Base-by-base conservation (phyloP, 179 eudicot genomes). In the Beta macrorhiza region DNA sequence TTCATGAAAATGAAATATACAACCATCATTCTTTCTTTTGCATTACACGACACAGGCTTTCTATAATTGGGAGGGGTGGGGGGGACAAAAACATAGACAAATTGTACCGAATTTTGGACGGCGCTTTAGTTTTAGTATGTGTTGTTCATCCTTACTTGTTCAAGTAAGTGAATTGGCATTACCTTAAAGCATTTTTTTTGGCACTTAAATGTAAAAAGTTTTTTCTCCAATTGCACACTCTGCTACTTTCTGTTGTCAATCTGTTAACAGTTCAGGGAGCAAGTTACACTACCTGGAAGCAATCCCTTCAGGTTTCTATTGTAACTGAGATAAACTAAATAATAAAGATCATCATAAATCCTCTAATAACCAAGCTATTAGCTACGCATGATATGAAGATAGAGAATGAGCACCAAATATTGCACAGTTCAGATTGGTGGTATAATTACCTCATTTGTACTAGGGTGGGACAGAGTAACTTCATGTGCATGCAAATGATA, bases 401-500 rank as follows among this genome's bases (percentile, higher is more conserved):
- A 67, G 42, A 37, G 57, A 52, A 76, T 14, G 64, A 19, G 37
- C 44, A 64, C 51, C 45, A 58, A 70, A 70, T 5, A 57, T 44
- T 57, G 42, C 53, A 10, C 37, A 29, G 17, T 3, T 15, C n/a
- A 13, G 14, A 20, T 11, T 45, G 7, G 8, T 57, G 70, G 53
- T 53, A 20, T 44, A 55, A 84, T 85, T 82, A 94, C 99, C 98
- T 92, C 91, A 70, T 87, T 78, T 25, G 85, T 88, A 65, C 89
- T 86, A 62, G 98, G 97, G 76, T 96, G 98, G 77, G 86, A 53
- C 59, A 96, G 90, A 71, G 74, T 77, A 61, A 91, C 87, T 80
- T 84, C 88, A 87, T 91, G 97, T 7, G 99, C 99, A 85, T 96
- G 99, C 90, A 96, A 88, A 82, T 90, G 88, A 86, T 96, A 96